Evolutionary conservation across 768 basidiomycete species (phyloP), one percentile per base, ranked within the genome.

Genomic region (Leccinum pellstonianum): DNA sequence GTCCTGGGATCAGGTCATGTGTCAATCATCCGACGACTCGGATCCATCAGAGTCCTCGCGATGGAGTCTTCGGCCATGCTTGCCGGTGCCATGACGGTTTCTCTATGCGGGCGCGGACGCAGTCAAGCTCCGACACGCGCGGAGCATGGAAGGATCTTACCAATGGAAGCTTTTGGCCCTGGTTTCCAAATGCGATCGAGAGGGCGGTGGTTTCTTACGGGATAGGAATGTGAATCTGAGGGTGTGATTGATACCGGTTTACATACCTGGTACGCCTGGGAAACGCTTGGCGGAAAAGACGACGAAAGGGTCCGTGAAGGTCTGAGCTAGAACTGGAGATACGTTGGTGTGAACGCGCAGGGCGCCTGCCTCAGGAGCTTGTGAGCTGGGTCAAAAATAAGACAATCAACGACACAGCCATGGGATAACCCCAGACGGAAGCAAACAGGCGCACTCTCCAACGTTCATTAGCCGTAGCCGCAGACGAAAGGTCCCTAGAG

Each of bases 221-320:
- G 55, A 66, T 63, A 60, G 60, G 48, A 56, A 60, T 61, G 62
- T 66, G 67, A 70, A 64, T 55, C 62, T 19, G 54, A 17, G 57
- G 21, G 52, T 53, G 29, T 8, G 54, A 64, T 57, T 65, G 60
- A 63, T 38, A 10, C 60, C 60, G 61, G 17, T 62, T 58, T 71
- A 70, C 73, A 70, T 64, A 92, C 92, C 91, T 76, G 93, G 90
- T 47, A 98, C 95, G 53, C 95, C 95, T 52, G 93, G 93, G 78
- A 96, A 98, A 52, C 90, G 86, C 78, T 98, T 98, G 37, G 95
- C 95, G 2, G 93, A 93, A 75, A 80, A 95, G 1, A 98, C 95
- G 11, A 84, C 83, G 69, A 97, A 96, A 27, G 86, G 81, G 27
- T 92, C 86, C 46, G 91, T 90, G 72, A 89, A 92, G 2, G 86